Evolutionary conservation across 2,329 filamentous ascomycete genomes (phyloP).

Genomic region (Cytospora mali): DNA sequence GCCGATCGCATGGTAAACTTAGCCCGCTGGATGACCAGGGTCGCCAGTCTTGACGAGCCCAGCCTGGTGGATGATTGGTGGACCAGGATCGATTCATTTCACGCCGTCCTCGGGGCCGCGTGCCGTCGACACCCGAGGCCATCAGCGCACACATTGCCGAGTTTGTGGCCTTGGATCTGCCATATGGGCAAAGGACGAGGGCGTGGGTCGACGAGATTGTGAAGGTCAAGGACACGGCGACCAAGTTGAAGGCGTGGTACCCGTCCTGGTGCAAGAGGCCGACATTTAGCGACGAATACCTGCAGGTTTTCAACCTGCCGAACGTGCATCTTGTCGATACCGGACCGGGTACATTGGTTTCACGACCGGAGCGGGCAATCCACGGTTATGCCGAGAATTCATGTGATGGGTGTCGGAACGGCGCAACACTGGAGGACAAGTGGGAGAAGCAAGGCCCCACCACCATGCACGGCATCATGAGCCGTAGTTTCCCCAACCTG

Average conservation of each 20-base stretch:
- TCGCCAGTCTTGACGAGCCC: neutral
- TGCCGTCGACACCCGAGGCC: conserved; percentile 40
- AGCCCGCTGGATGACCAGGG: conserved; percentile 35
- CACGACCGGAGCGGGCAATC: neutral
- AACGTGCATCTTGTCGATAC: conserved; percentile 65
- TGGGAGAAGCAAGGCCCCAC: neutral
- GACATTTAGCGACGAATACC: conserved; percentile 53
- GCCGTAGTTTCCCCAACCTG: conserved; percentile 8
- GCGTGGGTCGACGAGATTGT: conserved; percentile 44
- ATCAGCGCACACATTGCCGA: conserved; percentile 40
- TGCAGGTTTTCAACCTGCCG: conserved; percentile 58
- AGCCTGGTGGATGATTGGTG: conserved; percentile 45
- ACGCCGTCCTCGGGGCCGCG: conserved; percentile 24
- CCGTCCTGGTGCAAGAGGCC: conserved; percentile 55
- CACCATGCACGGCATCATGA: conserved; percentile 8
- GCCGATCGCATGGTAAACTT: conserved; percentile 46
- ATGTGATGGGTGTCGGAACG: conserved; percentile 3
- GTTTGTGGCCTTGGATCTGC: conserved; percentile 46
- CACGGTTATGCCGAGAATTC: neutral
- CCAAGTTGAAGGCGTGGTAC: conserved; percentile 54
- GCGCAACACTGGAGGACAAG: neutral
- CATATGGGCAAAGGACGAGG: conserved; percentile 44
- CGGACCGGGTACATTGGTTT: conserved; percentile 43
- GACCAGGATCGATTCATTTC: conserved; percentile 36
- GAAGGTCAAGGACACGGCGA: conserved; percentile 44